A percentile compares a stretch with the other conserved stretches of the same genome.
Evolutionary conservation across 139 green algal species (phyloP).

Genomic region (Chlamydomonas sp.): DNA sequence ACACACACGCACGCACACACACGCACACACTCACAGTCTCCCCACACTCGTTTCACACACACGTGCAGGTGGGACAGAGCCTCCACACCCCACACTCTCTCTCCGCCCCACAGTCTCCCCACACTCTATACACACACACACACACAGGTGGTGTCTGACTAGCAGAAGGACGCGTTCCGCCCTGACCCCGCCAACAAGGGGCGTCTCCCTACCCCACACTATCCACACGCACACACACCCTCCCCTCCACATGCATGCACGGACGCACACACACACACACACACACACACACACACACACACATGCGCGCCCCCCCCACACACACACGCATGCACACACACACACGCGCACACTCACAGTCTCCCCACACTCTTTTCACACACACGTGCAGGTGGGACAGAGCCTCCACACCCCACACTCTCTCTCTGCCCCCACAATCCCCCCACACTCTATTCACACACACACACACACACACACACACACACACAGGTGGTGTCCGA

Average conservation of each 20-base stretch:
- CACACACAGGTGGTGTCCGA: constrained; percentile 61
- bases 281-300: constrained; percentile 8
- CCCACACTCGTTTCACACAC: constrained; percentile 18
- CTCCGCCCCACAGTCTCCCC: constrained; percentile 23
- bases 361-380: constrained; percentile 22
- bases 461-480: neutral
- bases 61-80: neutral
- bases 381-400: neutral
- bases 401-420: neutral
- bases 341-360: constrained; percentile 70
- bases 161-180: constrained; percentile 16
- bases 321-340: too few species aligned
- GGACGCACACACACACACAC: neutral
- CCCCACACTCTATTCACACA: constrained; percentile 35
- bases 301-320: neutral
- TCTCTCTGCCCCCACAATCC: constrained; percentile 17
- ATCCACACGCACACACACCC: too few species aligned
- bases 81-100: neutral
- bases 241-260: constrained; percentile 9
- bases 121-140: too few species aligned
- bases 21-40: constrained; percentile 64
- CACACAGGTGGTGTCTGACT: constrained; percentile 58
- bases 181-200: constrained; percentile 57
- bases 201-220: constrained; percentile 55
- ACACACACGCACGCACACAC: constrained; percentile 46